Evolutionary conservation across 768 basidiomycete genomes (phyloP).

Genomic region (Russula sp.): DNA sequence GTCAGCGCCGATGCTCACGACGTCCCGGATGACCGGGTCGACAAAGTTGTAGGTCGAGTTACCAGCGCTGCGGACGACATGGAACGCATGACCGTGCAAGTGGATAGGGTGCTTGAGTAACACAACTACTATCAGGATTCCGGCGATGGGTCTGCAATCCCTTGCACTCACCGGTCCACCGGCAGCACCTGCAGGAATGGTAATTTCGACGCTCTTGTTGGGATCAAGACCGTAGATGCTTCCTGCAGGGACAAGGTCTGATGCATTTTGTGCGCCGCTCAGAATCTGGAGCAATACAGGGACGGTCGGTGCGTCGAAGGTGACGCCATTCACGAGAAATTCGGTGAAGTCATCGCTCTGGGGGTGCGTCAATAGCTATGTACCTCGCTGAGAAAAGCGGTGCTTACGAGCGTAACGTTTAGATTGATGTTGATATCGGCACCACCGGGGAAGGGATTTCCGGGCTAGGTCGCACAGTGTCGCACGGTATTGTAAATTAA

Average conservation of each 20-base stretch:
- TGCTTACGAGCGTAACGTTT: neutral
- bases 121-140: neutral
- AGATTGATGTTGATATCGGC: conserved; percentile 13
- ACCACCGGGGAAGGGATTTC: neutral
- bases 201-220: conserved; percentile 42
- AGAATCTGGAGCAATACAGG: conserved; percentile 56
- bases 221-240: conserved; percentile 41
- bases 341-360: conserved; percentile 1
- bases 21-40: conserved; percentile 44
- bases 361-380: neutral
- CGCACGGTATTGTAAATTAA: neutral
- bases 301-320: conserved; percentile 37
- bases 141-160: neutral
- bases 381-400: neutral
- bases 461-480: neutral
- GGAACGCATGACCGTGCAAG: neutral
- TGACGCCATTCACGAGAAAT: conserved; percentile 33
- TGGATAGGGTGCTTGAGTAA: neutral
- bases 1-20: conserved; percentile 27
- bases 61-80: no score
- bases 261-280: conserved; percentile 43
- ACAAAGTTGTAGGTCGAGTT: conserved; percentile 16
- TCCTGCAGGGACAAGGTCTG: conserved; percentile 43
- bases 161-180: neutral
- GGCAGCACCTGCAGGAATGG: neutral